Evolutionary conservation across 169 alveolate species (phyloP).

Genomic region (Cryptosporidium andersoni): DNA sequence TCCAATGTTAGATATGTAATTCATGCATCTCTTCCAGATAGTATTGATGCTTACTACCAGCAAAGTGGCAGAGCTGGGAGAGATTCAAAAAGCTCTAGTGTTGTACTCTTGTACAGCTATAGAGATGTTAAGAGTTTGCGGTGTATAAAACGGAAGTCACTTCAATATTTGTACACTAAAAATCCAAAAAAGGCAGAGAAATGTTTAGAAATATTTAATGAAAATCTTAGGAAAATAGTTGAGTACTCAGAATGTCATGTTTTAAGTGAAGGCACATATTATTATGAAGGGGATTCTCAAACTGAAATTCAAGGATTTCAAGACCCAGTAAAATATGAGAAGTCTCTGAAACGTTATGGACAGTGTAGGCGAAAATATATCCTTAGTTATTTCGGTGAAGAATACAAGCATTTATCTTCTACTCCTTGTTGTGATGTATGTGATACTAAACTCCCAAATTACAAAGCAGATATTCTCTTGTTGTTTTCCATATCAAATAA

Average conservation of each 20-base stretch:
- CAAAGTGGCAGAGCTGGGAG: constrained; percentile 99
- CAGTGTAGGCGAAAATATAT: constrained; percentile 77
- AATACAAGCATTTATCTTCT: constrained; percentile 67
- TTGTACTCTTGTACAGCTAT: constrained; percentile 79
- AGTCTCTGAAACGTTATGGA: constrained; percentile 39
- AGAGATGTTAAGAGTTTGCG: constrained; percentile 59
- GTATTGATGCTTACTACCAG: constrained; percentile 92
- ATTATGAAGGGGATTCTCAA: constrained; percentile 57
- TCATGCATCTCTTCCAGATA: constrained; percentile 94
- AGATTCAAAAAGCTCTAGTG: constrained; percentile 89
- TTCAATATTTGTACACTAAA: constrained; percentile 54
- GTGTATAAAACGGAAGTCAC: constrained; percentile 66
- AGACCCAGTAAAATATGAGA: constrained; percentile 22
- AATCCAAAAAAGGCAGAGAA: constrained; percentile 41
- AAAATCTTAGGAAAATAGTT: constrained; percentile 57
- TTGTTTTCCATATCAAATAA: constrained; percentile 13
- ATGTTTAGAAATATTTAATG: constrained; percentile 65
- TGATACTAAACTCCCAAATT: constrained; percentile 13
- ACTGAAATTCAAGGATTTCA: not conserved
- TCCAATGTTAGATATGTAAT: constrained; percentile 94
- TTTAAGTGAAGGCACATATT: constrained; percentile 66
- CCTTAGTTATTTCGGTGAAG: constrained; percentile 79
- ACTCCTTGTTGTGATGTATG: constrained; percentile 55
- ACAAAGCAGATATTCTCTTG: not conserved
- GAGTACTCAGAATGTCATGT: constrained; percentile 36